phyloP scores from a whole-genome alignment of 306 rosid genomes.

The Astragalus membranaceus region DNA sequence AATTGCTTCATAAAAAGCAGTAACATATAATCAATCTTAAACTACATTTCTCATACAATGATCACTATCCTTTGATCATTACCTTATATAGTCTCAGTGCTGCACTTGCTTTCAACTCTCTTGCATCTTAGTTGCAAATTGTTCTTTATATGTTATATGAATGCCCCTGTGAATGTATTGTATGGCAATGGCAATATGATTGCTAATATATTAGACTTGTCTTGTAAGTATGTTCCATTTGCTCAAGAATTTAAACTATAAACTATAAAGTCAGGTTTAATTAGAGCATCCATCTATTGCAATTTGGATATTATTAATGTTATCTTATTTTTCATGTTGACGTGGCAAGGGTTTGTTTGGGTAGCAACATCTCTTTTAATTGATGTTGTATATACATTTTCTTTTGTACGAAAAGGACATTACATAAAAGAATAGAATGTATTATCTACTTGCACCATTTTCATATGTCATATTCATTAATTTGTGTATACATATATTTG shows the following conservation, averaged over 20 bases:
- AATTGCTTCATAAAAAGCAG: slow-evolving; percentile 12
- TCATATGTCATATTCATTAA: too few species aligned
- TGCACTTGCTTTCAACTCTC: neutral
- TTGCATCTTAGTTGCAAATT: neutral
- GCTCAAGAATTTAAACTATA: neutral
- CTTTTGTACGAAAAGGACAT: too few species aligned
- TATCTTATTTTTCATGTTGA: too few species aligned
- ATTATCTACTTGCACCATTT: too few species aligned
- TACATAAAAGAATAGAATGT: too few species aligned
- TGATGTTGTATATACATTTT: too few species aligned
- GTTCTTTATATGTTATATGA: slow-evolving; percentile 1
- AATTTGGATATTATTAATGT: neutral
- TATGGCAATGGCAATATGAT: neutral
- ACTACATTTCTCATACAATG: neutral
- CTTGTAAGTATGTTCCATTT: neutral
- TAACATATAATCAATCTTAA: neutral
- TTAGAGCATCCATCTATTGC: neutral
- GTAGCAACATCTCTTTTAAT: too few species aligned
- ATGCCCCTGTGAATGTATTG: neutral
- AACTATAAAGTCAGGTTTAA: neutral
- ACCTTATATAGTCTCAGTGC: neutral
- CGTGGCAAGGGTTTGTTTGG: too few species aligned
- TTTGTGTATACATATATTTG: too few species aligned
- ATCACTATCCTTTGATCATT: neutral
- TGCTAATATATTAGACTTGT: neutral